Evolutionary conservation across 2,329 filamentous ascomycete genomes (phyloP).

Genomic region (Stenocarpella maydis): DNA sequence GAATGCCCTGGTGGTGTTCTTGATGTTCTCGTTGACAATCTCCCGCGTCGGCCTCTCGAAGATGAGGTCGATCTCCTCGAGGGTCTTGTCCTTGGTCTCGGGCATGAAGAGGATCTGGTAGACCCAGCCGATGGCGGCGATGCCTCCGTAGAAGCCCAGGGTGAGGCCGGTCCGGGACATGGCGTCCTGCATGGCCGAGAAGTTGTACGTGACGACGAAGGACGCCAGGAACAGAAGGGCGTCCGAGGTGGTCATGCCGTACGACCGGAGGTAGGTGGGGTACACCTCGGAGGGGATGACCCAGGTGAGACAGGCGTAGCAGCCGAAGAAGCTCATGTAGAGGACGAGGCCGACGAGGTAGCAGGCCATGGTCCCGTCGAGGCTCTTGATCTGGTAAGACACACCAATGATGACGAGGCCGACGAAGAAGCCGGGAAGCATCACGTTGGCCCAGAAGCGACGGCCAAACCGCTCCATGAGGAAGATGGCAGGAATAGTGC

Average conservation of each 20-base stretch:
- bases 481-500: slow-evolving; percentile 73
- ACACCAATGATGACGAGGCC: slow-evolving; percentile 72
- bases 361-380: slow-evolving; percentile 60
- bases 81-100: slow-evolving; percentile 72
- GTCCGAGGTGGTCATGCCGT: slow-evolving; percentile 77
- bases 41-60: slow-evolving; percentile 70
- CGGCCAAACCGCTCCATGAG: slow-evolving; percentile 78
- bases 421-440: slow-evolving; percentile 76
- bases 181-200: slow-evolving; percentile 72
- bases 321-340: slow-evolving; percentile 75
- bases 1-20: slow-evolving; percentile 38
- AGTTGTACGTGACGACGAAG: slow-evolving; percentile 81
- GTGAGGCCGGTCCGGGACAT: slow-evolving; percentile 72
- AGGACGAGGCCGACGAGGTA: slow-evolving; percentile 74
- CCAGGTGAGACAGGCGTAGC: slow-evolving; percentile 71
- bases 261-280: slow-evolving; percentile 75
- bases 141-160: slow-evolving; percentile 78
- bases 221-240: slow-evolving; percentile 74
- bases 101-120: slow-evolving; percentile 81
- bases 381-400: slow-evolving; percentile 66
- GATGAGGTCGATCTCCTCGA: slow-evolving; percentile 76
- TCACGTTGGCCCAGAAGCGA: slow-evolving; percentile 77
- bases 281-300: slow-evolving; percentile 75
- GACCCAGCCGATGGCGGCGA: slow-evolving; percentile 73
- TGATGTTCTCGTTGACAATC: slow-evolving; percentile 67